Percentiles rank a stretch among this genome's conserved stretches.
phyloP scores from a whole-genome alignment of 2,329 filamentous ascomycete species.

The Ophiostoma sp. region DNA sequence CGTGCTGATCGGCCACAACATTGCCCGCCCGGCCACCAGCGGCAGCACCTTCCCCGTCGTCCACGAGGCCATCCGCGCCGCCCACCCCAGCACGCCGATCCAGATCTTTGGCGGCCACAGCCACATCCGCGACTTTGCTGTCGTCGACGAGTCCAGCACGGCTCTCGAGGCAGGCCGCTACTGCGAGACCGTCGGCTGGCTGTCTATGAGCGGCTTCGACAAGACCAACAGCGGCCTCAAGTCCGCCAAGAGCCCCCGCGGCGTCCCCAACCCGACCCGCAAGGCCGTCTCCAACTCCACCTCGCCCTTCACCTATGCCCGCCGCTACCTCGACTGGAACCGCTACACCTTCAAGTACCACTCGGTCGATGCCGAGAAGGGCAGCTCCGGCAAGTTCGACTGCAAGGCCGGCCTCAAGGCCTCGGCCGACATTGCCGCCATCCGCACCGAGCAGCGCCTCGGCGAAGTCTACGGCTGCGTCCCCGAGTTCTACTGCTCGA shows the following conservation, averaged over 20 bases:
- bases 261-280: conserved; percentile 38
- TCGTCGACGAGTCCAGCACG: conserved; percentile 57
- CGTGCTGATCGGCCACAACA: conserved; percentile 60
- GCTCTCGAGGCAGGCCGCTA: conserved; percentile 60
- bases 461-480: conserved; percentile 55
- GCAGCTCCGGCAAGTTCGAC: conserved; percentile 25
- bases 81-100: conserved; percentile 53
- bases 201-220: conserved; percentile 58
- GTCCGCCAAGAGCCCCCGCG: conserved; percentile 35
- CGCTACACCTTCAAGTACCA: conserved; percentile 61
- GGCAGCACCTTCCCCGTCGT: conserved; percentile 44
- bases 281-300: conserved; percentile 38
- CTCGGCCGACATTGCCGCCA: conserved; percentile 34
- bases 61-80: conserved; percentile 53
- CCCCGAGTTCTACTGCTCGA: conserved; percentile 54
- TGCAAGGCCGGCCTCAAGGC: conserved; percentile 26
- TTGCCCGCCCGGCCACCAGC: conserved; percentile 42
- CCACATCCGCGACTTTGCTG: conserved; percentile 60
- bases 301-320: conserved; percentile 45
- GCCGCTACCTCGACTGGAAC: conserved; percentile 65
- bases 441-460: conserved; percentile 51
- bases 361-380: conserved; percentile 38
- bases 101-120: conserved; percentile 62
- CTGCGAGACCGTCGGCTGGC: conserved; percentile 63
- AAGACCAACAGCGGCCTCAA: conserved; percentile 49